Base-by-base conservation (phyloP, 495 filamentous ascomycete species). In the Aspergillus saccharolyticus region DNA sequence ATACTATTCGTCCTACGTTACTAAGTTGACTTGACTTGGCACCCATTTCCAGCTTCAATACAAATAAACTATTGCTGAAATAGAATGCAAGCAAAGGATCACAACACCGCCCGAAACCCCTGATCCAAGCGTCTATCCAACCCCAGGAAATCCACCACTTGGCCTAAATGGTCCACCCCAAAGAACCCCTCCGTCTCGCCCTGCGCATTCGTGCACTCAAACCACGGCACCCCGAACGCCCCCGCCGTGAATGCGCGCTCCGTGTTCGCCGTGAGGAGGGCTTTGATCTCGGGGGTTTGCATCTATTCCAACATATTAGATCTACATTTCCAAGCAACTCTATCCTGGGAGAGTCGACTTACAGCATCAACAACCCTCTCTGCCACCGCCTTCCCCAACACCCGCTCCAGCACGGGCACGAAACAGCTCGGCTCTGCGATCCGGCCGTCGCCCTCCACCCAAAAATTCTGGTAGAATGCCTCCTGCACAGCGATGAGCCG, bases 181-280 rank as follows among this genome's bases (percentile, higher is more conserved):
- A 81, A 90, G 69, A 86, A 89, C 0, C 75, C 72, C 51, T 90
- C 83, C 10, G 66, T 87, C 61, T 80, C 63, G 4, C 86, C 85
- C 42, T 78, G 66, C 5, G 68, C 30, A 63, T 88, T 83, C 18
- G 82, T 82, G 70, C 85, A 85, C 28, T 81, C 78, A 59, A 87
- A 80, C 86, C 86, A 90, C 0, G 88, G 88, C 24, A 90, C 62
- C 5, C 87, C 88, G 70, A 91, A 91, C 1, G 84, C 85, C 7
- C 85, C 87, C 7, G 78, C 71, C 21, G 64, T 71, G 46, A 89
- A 79, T 2, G 84, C 82, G 16, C 57, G 54, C 39, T 86, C 76
- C 0, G 87, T 89, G 52, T 85, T 85, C 21, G 71, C 63, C 0
- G 52, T 62, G 47, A 90, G 65, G 4, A 69, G 48, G 9, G 73